These are phyloP conservation scores for Diutina pseudorugosa DNA, from an alignment of 1,139 yeast genomes.

Conservation along the genomic window DNA sequence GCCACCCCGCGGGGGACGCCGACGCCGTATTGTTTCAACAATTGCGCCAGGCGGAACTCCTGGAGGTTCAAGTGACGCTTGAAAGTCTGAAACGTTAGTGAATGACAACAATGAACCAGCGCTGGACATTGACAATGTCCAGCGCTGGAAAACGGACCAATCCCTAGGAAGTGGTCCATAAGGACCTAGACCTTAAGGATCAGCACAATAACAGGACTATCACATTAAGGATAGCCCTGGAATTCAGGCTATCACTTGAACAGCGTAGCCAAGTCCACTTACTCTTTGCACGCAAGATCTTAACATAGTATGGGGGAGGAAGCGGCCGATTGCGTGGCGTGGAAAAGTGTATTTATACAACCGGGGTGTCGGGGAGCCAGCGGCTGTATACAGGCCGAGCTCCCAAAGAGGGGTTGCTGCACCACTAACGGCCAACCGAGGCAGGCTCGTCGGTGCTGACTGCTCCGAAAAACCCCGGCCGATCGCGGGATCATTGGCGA, in stretches of 20 bases:
- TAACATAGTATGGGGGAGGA: not conserved
- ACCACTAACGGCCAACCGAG: not conserved
- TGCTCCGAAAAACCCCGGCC: not conserved
- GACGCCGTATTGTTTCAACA: constrained; percentile 71
- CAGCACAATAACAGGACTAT: no score
- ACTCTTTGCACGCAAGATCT: constrained; percentile 2
- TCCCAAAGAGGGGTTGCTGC: not conserved
- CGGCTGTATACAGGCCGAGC: not conserved
- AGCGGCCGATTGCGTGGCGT: not conserved
- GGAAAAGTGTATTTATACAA: not conserved
- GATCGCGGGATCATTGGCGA: no score
- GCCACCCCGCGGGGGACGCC: constrained; percentile 90
- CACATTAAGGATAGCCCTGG: no score
- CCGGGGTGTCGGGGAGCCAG: not conserved
- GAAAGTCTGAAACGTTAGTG: constrained; percentile 12
- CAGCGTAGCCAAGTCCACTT: no score
- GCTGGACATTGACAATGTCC: no score
- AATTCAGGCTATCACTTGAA: no score
- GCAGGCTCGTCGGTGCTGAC: not conserved
- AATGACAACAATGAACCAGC: no score
- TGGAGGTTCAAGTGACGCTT: constrained; percentile 80
- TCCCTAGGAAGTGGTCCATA: no score
- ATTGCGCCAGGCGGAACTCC: constrained; percentile 91
- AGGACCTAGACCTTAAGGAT: no score
- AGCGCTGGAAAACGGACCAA: no score